Evolutionary conservation across 805 yeast genomes (phyloP), one percentile per base, ranked within the genome.

Genomic region (Tetrapisispora taiwanensis): DNA sequence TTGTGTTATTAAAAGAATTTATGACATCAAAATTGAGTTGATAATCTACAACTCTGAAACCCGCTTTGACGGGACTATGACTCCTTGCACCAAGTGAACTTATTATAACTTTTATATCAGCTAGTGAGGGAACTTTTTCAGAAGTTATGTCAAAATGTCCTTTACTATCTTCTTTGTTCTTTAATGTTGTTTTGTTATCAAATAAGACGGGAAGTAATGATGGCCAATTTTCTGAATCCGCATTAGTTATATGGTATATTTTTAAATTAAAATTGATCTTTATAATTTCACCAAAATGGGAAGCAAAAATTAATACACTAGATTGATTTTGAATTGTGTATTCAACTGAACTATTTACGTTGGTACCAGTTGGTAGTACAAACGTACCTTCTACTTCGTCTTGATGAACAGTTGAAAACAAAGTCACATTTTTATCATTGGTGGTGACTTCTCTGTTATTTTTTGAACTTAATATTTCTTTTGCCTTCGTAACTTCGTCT

Each of bases 51-150:
- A 46, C 46, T 9, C 47, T 37, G 17, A 47, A 45, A 1, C 46
- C 42, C 6, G 42, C 33, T 17, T 45, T 46, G 28, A 32, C 42
- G 12, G 53, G 42, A 35, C 45, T 36, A 17, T 40, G 31, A 19
- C 46, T n/a, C 12, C 46, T 48, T 6, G 54, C 42, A 7, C 60
- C 62, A 18, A 57, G 46, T 2, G 59, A 44, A 27, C 48, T 48
- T 15, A 53, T 38, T 52, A 53, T 48, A 2, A 49, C 48, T 14
- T 44, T 22, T 4, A 53, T 39, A 14, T 48, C 43, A 26, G 48
- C 37, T 17, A 52, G 18, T 15, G 22, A 4, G 7, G 33, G 34
- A 6, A 30, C 17, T 7, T 24, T 28, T 28, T 37, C 34, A 10
- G 22, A 18, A 3, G 36, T 13, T 5, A 27, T 15, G 15, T 27